A percentile compares a stretch with the other conserved stretches of the same genome.
Evolutionary conservation across 805 yeast species (phyloP).

Genomic region (Candida patagonica): DNA sequence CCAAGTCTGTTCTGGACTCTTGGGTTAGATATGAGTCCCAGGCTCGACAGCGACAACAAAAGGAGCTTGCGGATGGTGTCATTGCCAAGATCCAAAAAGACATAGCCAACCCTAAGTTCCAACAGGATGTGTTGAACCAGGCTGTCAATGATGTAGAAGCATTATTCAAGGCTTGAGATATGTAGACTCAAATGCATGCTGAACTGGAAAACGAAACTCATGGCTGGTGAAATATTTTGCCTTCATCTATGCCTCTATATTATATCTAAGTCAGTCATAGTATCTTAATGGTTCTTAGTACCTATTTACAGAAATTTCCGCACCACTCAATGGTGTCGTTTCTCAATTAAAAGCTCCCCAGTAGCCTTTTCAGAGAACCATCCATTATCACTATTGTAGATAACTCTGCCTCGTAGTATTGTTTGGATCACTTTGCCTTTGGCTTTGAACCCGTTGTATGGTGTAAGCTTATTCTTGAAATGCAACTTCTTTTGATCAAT

Average conservation of each 20-base stretch:
- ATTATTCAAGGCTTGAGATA: slow-evolving; percentile 12
- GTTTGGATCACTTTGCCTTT: slow-evolving; percentile 75
- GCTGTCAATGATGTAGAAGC: slow-evolving; percentile 82
- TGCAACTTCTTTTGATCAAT: slow-evolving; percentile 29
- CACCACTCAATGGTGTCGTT: background rate
- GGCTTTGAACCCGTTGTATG: slow-evolving; percentile 64
- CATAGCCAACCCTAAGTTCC: slow-evolving; percentile 80
- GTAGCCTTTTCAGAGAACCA: slow-evolving; percentile 5
- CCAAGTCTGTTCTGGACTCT: slow-evolving; percentile 91
- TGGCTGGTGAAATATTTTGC: too few species aligned
- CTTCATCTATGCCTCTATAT: too few species aligned
- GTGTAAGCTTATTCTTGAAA: slow-evolving; percentile 84
- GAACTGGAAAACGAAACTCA: too few species aligned
- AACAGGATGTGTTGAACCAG: slow-evolving; percentile 83
- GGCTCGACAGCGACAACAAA: slow-evolving; percentile 93
- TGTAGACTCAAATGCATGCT: too few species aligned
- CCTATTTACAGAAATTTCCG: too few species aligned
- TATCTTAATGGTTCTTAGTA: too few species aligned
- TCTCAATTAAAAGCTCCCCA: slow-evolving; percentile 7
- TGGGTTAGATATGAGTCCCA: slow-evolving; percentile 98
- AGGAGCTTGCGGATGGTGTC: slow-evolving; percentile 78
- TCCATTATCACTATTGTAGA: slow-evolving; percentile 30
- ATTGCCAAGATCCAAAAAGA: slow-evolving; percentile 83
- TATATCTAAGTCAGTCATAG: too few species aligned
- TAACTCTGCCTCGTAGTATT: slow-evolving; percentile 62